Evolutionary conservation across 495 filamentous ascomycete genomes (phyloP), one percentile per base, ranked within the genome.

Genomic region (Penicillium psychrofluorescens): DNA sequence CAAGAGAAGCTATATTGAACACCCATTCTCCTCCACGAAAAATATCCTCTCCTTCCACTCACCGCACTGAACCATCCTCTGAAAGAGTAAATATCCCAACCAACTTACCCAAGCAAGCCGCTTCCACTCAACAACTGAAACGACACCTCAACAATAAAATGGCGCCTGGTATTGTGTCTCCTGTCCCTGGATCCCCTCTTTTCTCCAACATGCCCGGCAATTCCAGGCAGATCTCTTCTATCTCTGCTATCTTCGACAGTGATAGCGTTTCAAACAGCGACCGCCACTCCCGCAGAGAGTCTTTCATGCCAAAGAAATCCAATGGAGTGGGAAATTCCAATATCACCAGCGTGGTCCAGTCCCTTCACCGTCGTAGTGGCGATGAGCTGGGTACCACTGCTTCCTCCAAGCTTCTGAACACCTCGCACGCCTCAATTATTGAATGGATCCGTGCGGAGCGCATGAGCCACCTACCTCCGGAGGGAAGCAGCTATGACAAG

Each of bases 391-490:
- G 56, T 3, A 28, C 30, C 27, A 15, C 28, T 12, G 44, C 44
- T 0, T 56, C 44, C 9, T 44, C 53, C n/a, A 33, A 28, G 14
- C 47, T 59, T 0, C 27, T 48, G 38, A 54, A 56, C 36, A 58
- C 49, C 11, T 59, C 50, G 12, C 58, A 63, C 38, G 35, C 53
- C 13, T 53, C 53, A 6, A 49, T 68, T 0, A 38, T 63, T 0
- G 63, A 66, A 1, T 59, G 55, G 55, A 59, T 59, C 7, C 52
- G 52, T 22, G 33, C 42, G 35, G 45, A 68, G 54, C 58, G 64
- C 7, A 63, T 68, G 64, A 59, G 50, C 44, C 55, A 63, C 40
- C 46, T 61, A 0, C 57, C 57, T 1, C 48, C 57, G 0, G 57
- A 61, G 38, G 57, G 57, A n/a, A 61, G 57, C 32, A 51, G 44